Evolutionary conservation across 805 yeast species (phyloP).

Genomic region (Teunomyces pallodes): DNA sequence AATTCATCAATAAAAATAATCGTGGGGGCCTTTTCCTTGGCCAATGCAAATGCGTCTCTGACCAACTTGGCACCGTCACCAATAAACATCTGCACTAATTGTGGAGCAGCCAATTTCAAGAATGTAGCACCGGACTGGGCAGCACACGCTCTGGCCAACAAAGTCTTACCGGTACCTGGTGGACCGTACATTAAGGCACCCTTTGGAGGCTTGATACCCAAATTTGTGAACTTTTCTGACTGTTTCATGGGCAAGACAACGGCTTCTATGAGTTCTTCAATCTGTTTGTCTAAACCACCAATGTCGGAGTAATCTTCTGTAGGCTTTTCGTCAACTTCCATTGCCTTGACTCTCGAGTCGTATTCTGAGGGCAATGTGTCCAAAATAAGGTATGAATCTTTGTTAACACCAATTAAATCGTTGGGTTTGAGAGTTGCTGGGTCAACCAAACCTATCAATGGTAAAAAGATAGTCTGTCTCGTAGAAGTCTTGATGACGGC

Average conservation of each 20-base stretch:
- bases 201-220: conserved; percentile 77
- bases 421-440: conserved; percentile 93
- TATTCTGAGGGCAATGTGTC: conserved; percentile 97
- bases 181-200: conserved; percentile 50
- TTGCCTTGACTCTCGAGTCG: conserved; percentile 95
- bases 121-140: conserved; percentile 47
- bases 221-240: conserved; percentile 88
- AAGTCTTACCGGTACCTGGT: conserved; percentile 48
- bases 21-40: conserved; percentile 47
- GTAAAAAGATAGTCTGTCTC: conserved; percentile 94
- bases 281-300: conserved; percentile 97
- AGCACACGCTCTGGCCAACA: conserved; percentile 48
- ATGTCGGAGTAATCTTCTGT: conserved; percentile 95
- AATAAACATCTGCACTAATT: conserved; percentile 46
- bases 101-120: conserved; percentile 45
- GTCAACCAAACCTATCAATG: conserved; percentile 93
- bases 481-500: conserved; percentile 98
- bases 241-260: conserved; percentile 98
- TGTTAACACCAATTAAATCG: conserved; percentile 95
- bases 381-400: conserved; percentile 88
- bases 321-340: conserved; percentile 99
- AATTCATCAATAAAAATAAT: conserved; percentile 47
- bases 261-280: conserved; percentile 97
- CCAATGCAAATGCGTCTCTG: conserved; percentile 46
- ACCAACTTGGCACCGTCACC: conserved; percentile 49